These are phyloP conservation scores for Laetiporus sulphureus DNA, from an alignment of 1,284 basidiomycete genomes.

Conservation along the genomic window DNA sequence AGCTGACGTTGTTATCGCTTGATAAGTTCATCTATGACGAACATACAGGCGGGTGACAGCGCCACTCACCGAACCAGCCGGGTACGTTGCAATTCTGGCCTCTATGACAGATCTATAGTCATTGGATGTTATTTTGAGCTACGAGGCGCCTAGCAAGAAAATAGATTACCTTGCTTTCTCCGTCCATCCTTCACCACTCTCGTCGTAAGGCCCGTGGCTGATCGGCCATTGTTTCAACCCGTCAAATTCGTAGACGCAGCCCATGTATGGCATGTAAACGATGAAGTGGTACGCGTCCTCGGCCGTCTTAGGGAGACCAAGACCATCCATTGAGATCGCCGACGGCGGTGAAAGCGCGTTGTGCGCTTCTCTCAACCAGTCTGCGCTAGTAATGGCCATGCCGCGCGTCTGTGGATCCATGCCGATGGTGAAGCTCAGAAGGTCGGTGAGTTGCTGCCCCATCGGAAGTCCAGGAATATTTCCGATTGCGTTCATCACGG, in stretches of 20 bases:
- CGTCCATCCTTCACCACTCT: constrained; percentile 73
- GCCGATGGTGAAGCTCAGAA: constrained; percentile 72
- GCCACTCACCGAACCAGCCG: constrained; percentile 66
- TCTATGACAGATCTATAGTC: constrained; percentile 80
- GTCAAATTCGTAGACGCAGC: constrained; percentile 85
- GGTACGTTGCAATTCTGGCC: constrained; percentile 82
- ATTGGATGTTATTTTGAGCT: too few species aligned
- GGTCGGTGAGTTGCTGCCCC: constrained; percentile 67
- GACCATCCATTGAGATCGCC: constrained; percentile 73
- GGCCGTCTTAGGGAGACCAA: constrained; percentile 59
- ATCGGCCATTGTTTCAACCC: constrained; percentile 76
- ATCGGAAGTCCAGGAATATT: constrained; percentile 71
- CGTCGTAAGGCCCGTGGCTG: constrained; percentile 67
- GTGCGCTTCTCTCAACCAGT: constrained; percentile 79
- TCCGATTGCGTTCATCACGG: constrained; percentile 89
- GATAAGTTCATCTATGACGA: too few species aligned
- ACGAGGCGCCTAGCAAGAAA: too few species aligned
- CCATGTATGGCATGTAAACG: constrained; percentile 80
- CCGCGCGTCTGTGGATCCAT: constrained; percentile 87
- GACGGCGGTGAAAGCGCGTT: constrained; percentile 88
- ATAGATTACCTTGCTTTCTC: constrained; percentile 69
- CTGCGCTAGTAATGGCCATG: constrained; percentile 79
- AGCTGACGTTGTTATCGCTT: too few species aligned
- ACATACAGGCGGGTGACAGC: too few species aligned
- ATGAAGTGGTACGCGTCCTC: constrained; percentile 95